Conservation (phyloP, 305 asterid species). For the Solanum hybrid region DNA sequence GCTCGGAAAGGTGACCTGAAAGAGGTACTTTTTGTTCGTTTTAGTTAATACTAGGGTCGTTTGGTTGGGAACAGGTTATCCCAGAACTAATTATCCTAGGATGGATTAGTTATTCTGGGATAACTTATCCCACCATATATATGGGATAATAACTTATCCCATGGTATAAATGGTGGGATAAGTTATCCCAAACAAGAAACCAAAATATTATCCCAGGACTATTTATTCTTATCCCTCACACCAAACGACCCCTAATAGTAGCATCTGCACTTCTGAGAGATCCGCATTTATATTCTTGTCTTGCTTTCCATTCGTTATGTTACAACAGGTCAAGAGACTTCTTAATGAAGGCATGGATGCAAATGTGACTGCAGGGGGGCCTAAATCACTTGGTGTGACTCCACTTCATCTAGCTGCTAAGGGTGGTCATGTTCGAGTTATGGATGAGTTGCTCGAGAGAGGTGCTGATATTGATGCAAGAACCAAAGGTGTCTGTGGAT, state of each 20-base stretch:
- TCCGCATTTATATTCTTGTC: neutral
- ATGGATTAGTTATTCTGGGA: too few species aligned
- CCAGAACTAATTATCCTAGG: too few species aligned
- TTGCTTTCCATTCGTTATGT: neutral
- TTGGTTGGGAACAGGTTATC: too few species aligned
- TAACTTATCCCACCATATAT: too few species aligned
- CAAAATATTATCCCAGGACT: too few species aligned
- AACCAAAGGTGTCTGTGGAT: conserved; percentile 90
- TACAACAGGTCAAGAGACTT: conserved; percentile 63
- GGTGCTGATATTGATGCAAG: conserved; percentile 96
- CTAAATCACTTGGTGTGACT: conserved; percentile 74
- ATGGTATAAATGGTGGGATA: too few species aligned
- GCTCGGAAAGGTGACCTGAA: conserved; percentile 73
- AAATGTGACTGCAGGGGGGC: conserved; percentile 81
- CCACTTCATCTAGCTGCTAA: conserved; percentile 97
- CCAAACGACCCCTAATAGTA: neutral
- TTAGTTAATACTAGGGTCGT: too few species aligned
- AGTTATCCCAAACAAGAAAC: too few species aligned
- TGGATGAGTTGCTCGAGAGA: conserved; percentile 74
- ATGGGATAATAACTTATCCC: too few species aligned
- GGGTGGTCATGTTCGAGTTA: conserved; percentile 80
- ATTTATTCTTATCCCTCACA: too few species aligned
- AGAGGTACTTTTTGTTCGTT: conserved; percentile 28
- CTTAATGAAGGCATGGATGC: conserved; percentile 78
- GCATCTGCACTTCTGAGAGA: neutral